Conservation (phyloP, 2,329 filamentous ascomycete species). For the Madurella fahalii region DNA sequence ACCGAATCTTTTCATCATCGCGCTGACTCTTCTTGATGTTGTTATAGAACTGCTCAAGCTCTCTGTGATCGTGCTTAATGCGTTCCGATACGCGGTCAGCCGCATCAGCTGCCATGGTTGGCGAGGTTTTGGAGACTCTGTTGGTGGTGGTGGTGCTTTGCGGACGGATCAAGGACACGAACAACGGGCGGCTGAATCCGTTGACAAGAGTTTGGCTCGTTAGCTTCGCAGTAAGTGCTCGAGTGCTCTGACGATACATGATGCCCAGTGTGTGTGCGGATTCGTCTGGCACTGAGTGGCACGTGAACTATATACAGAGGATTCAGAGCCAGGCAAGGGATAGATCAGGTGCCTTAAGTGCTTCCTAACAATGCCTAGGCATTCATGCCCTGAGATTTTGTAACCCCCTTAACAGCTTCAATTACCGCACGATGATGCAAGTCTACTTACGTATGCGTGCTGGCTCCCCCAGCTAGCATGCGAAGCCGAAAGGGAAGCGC, state of each 20-base stretch:
- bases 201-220: background rate
- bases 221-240: background rate
- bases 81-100: constrained; percentile 28
- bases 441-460: too few species aligned
- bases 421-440: too few species aligned
- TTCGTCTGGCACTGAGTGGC: too few species aligned
- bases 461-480: too few species aligned
- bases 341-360: too few species aligned
- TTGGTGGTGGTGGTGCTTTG: constrained; percentile 3
- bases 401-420: too few species aligned
- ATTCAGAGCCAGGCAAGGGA: too few species aligned
- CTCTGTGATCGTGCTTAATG: constrained; percentile 36
- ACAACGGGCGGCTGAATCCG: background rate
- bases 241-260: constrained; percentile 12
- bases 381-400: too few species aligned
- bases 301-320: too few species aligned
- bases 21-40: constrained; percentile 37
- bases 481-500: too few species aligned
- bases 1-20: constrained; percentile 37
- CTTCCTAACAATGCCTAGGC: too few species aligned
- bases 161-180: constrained; percentile 1
- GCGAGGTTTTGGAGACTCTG: background rate
- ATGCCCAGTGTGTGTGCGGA: background rate
- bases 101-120: constrained; percentile 4
- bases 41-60: constrained; percentile 35